A percentile compares a stretch with the other conserved stretches of the same genome.
These are phyloP conservation scores for Quercus dentata DNA, from an alignment of 306 rosid genomes.

Conservation along the genomic window DNA sequence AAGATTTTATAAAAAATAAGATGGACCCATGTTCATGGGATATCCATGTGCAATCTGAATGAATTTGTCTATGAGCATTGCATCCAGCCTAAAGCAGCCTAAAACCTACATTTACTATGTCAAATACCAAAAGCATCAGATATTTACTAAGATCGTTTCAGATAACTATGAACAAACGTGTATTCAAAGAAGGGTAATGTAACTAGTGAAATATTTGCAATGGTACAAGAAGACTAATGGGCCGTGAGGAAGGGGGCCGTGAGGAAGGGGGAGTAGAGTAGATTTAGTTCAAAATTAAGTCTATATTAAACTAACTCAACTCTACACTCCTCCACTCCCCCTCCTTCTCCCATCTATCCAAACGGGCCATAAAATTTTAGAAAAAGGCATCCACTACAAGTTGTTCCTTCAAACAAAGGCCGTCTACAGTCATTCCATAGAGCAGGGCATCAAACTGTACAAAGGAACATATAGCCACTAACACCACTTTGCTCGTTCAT, in stretches of 20 bases:
- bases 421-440: neutral
- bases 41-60: neutral
- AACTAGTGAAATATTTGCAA: neutral
- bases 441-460: constrained; percentile 23
- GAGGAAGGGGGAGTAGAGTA: no score
- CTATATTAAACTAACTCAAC: no score
- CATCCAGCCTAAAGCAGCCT: neutral
- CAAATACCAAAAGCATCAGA: neutral
- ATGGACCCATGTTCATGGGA: neutral
- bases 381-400: constrained; percentile 8
- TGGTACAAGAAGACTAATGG: neutral
- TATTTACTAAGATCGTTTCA: neutral
- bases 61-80: neutral
- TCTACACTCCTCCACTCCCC: no score
- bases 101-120: neutral
- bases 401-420: constrained; percentile 5
- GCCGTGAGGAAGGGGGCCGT: no score
- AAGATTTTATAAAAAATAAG: no score
- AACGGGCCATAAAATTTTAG: neutral
- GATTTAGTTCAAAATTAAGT: no score
- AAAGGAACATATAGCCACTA: constrained; percentile 5
- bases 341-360: no score
- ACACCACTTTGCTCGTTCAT: neutral
- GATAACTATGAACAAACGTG: neutral
- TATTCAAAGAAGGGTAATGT: neutral